These are phyloP conservation scores for Phytopythium litorale DNA, from an alignment of 352 stramenopile genomes.

Conservation along the genomic window DNA sequence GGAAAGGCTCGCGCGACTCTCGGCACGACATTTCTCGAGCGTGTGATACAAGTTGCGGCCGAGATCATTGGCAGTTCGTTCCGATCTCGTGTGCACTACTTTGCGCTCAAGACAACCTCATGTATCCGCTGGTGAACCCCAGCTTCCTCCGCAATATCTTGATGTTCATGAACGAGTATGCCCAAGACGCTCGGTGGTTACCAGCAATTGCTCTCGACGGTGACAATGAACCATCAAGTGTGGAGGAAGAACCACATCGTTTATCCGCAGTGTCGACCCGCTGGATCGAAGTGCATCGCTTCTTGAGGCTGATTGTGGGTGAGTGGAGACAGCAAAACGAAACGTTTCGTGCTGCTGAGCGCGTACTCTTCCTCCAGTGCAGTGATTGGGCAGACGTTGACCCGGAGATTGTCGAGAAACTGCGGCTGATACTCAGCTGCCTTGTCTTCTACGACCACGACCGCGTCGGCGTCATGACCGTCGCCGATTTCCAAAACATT, in stretches of 20 bases:
- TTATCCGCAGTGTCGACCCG: not conserved
- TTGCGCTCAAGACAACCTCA: slow-evolving; percentile 63
- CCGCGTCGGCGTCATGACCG: slow-evolving; percentile 35
- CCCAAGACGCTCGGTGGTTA: slow-evolving; percentile 26
- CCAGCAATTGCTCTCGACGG: not conserved
- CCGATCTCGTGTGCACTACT: slow-evolving; percentile 42
- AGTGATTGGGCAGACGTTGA: slow-evolving; percentile 12
- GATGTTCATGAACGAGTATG: slow-evolving; percentile 45
- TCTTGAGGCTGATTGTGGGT: slow-evolving; percentile 54
- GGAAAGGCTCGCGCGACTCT: not conserved
- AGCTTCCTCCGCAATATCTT: slow-evolving; percentile 56
- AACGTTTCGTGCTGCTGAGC: slow-evolving; percentile 46
- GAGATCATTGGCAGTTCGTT: slow-evolving; percentile 61
- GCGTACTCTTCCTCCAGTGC: slow-evolving; percentile 33
- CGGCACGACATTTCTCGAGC: not conserved
- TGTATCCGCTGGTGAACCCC: slow-evolving; percentile 68
- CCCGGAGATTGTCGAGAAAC: slow-evolving; percentile 35
- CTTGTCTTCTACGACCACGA: slow-evolving; percentile 75
- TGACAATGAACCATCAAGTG: not conserved
- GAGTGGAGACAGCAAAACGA: slow-evolving; percentile 70
- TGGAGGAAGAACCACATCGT: not conserved
- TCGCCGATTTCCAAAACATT: slow-evolving; percentile 50
- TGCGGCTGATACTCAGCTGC: slow-evolving; percentile 63
- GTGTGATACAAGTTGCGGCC: slow-evolving; percentile 5
- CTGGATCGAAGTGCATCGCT: slow-evolving; percentile 69